Evolutionary conservation across 2,329 filamentous ascomycete species (phyloP), one percentile per base, ranked within the genome.

Genomic region (Pezicula radicicola): DNA sequence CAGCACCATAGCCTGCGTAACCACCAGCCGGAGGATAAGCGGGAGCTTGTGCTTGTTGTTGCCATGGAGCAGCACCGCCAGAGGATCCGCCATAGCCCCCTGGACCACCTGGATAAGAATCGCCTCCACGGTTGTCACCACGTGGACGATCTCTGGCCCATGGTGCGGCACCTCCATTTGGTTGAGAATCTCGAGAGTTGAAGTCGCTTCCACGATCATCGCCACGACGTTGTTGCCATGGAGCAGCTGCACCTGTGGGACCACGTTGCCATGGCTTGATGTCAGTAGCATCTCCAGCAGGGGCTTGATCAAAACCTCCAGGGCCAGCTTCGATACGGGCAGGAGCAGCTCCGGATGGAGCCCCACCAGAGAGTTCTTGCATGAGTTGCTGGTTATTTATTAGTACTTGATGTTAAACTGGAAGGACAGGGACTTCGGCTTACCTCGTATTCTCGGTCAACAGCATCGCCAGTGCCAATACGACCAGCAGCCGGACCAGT

Each of bases 391-490:
- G 61, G 9, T 50, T 40, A 65, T 82, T 74, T 64, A 68, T 66
- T 51, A 62, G 48, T 50, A 44, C 46, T 46, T n/a, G 30, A 48
- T 8, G 25, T 16, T 39, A 25, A 9, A 25, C 4, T 27, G 9
- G 15, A 53, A 21, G 7, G 30, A 3, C 10, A 33, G 9, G 30
- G 3, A n/a, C 10, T 41, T 46, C 25, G 54, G 72, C 85, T 70
- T 79, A 92, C 91, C 82, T 97, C 92, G 74, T 96, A 94, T 72
- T 99, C 94, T 69, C 89, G 87, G 69, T 96, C 92, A 57, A 93
- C 89, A 60, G 87, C 89, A 77, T 96, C 91, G 57, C 88, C 89
- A 61, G 80, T 78, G 56, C 87, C 80, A 67, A 91, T 83, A 57
- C 80, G 82, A 63, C 84, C 86, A 69, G 81, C 82, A 62, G 79